phyloP scores from a whole-genome alignment of 2,329 filamentous ascomycete genomes.

The Endothia cerciana region DNA sequence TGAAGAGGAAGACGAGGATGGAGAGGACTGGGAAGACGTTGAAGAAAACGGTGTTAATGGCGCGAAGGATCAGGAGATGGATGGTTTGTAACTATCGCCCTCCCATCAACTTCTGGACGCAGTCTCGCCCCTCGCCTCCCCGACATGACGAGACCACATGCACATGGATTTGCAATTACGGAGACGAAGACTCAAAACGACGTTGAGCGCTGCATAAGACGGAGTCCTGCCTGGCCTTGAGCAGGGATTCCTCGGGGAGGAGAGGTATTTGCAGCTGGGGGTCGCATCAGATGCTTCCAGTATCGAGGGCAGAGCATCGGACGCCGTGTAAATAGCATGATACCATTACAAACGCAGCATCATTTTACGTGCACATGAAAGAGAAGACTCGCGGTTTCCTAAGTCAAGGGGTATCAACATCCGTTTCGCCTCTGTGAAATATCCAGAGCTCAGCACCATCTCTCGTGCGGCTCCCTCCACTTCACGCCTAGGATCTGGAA shows the following conservation, averaged over 20 bases:
- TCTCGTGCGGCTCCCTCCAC: slow-evolving; percentile 77
- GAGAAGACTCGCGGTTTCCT: neutral
- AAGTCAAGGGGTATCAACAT: slow-evolving; percentile 4
- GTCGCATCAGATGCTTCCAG: neutral
- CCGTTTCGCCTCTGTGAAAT: neutral
- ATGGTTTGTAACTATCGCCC: slow-evolving; percentile 39
- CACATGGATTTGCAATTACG: neutral
- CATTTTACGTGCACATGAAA: neutral
- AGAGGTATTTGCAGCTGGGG: neutral
- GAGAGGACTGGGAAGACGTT: slow-evolving; percentile 49
- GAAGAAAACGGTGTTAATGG: slow-evolving; percentile 50
- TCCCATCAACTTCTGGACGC: slow-evolving; percentile 47
- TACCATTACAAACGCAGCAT: neutral
- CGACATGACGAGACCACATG: neutral
- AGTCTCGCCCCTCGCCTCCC: neutral
- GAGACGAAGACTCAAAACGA: neutral
- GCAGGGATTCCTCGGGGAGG: neutral
- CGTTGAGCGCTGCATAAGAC: neutral
- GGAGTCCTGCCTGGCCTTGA: neutral
- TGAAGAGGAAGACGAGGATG: slow-evolving; percentile 59
- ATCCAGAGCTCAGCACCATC: slow-evolving; percentile 64
- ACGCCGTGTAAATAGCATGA: slow-evolving; percentile 3
- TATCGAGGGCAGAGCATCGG: neutral
- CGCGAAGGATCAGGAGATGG: slow-evolving; percentile 57
- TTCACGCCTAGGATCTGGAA: slow-evolving; percentile 83